These are phyloP conservation scores for Alternaria sp. DNA, from an alignment of 2,329 filamentous ascomycete genomes.

Conservation along the genomic window DNA sequence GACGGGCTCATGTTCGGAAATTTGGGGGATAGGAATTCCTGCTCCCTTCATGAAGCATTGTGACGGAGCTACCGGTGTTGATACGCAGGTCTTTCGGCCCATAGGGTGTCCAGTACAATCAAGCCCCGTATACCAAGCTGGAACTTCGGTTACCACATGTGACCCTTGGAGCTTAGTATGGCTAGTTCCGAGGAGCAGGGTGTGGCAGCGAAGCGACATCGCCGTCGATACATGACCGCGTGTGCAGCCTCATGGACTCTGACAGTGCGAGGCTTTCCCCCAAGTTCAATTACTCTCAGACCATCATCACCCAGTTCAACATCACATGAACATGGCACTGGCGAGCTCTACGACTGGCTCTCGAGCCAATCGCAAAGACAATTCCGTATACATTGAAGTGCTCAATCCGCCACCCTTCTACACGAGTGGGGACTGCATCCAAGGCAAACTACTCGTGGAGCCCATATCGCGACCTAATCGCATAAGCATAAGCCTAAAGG, in stretches of 20 bases:
- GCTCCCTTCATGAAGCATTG: neutral
- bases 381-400: conserved; percentile 30
- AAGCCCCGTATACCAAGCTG: conserved; percentile 12
- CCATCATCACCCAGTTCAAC: neutral
- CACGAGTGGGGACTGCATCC: conserved; percentile 33
- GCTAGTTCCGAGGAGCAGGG: conserved; percentile 16
- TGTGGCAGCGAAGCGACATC: conserved; percentile 9
- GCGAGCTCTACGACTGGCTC: conserved; percentile 16
- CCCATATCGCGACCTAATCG: conserved; percentile 31
- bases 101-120: neutral
- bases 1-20: neutral
- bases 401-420: conserved; percentile 25
- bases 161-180: conserved; percentile 17
- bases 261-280: neutral
- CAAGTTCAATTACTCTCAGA: neutral
- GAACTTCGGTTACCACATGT: conserved; percentile 5
- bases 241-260: neutral
- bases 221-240: conserved; percentile 9
- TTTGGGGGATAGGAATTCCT: neutral
- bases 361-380: conserved; percentile 24
- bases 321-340: conserved; percentile 19
- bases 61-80: conserved; percentile 1
- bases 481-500: conserved; percentile 29
- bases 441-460: conserved; percentile 33
- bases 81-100: neutral